Percentiles rank a stretch among this genome's conserved stretches.
phyloP scores from a whole-genome alignment of 176 grass and related monocot species.

The Typha latifolia region DNA sequence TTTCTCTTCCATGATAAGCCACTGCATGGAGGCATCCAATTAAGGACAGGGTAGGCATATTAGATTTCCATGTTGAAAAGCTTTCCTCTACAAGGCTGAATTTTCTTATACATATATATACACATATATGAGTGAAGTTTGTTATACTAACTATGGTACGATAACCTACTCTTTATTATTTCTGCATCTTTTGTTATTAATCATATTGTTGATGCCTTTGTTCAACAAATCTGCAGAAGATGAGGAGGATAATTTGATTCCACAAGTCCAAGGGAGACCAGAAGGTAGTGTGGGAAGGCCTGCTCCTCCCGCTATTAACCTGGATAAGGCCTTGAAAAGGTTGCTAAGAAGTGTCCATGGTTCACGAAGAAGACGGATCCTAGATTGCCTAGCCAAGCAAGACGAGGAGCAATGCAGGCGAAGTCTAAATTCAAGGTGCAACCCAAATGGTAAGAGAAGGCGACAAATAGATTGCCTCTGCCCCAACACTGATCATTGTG shows the following conservation, averaged over 20 bases:
- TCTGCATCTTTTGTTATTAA: not conserved
- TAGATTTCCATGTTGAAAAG: too few relatives aligned
- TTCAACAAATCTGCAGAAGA: slow-evolving; percentile 36
- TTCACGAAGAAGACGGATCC: slow-evolving; percentile 30
- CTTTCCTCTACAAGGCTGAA: too few relatives aligned
- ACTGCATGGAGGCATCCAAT: too few relatives aligned
- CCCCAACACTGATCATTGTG: too few relatives aligned
- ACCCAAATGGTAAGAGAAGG: slow-evolving; percentile 33
- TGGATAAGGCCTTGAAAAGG: slow-evolving; percentile 39
- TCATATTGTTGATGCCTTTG: not conserved
- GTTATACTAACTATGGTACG: too few relatives aligned
- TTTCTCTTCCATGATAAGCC: not conserved
- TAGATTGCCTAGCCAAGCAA: slow-evolving; percentile 28
- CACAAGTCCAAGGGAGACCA: slow-evolving; percentile 5
- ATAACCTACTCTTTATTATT: too few relatives aligned
- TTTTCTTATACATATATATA: too few relatives aligned
- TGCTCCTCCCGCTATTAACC: not conserved
- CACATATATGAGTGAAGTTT: too few relatives aligned
- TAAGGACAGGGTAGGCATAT: too few relatives aligned
- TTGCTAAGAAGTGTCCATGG: slow-evolving; percentile 40
- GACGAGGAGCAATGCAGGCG: slow-evolving; percentile 12
- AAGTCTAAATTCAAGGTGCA: slow-evolving; percentile 18
- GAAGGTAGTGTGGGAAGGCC: slow-evolving; percentile 9
- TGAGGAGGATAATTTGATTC: slow-evolving; percentile 31
- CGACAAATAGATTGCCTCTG: slow-evolving; percentile 2